phyloP scores from a whole-genome alignment of 108 stramenopile species.

The Seminavis robusta region DNA sequence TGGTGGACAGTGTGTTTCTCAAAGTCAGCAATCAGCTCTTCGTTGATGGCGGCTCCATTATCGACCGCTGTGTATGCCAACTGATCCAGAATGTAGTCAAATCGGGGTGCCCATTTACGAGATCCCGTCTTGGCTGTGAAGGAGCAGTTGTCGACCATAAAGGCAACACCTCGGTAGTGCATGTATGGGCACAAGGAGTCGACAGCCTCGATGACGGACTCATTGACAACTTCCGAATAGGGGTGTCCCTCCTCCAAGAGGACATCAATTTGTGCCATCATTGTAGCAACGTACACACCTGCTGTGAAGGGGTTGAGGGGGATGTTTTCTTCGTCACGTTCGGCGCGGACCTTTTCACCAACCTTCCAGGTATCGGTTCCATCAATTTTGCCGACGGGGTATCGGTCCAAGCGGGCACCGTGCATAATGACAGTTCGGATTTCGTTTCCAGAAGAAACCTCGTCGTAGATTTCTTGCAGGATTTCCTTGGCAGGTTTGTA shows the following conservation, averaged over 20 bases:
- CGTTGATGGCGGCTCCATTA: slow-evolving; percentile 84
- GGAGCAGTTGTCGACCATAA: slow-evolving; percentile 99
- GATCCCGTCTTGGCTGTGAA: slow-evolving; percentile 98
- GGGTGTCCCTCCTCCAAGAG: slow-evolving; percentile 94
- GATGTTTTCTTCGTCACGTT: slow-evolving; percentile 93
- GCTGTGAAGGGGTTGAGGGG: slow-evolving; percentile 98
- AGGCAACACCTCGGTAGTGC: slow-evolving; percentile 98
- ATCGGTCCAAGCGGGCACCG: slow-evolving; percentile 85
- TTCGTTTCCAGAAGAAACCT: slow-evolving; percentile 96
- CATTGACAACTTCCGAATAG: slow-evolving; percentile 99
- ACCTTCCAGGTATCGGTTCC: slow-evolving; percentile 96
- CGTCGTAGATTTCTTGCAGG: slow-evolving; percentile 98
- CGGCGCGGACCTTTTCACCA: slow-evolving; percentile 93
- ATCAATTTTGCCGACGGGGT: slow-evolving; percentile 98
- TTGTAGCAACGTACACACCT: slow-evolving; percentile 96
- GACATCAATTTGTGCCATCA: slow-evolving; percentile 99
- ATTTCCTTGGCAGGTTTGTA: slow-evolving; percentile 97
- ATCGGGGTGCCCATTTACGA: slow-evolving; percentile 97
- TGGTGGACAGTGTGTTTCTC: slow-evolving; percentile 90
- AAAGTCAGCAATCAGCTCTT: slow-evolving; percentile 86
- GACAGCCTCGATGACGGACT: slow-evolving; percentile 98
- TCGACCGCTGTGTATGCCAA: slow-evolving; percentile 97
- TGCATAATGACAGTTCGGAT: slow-evolving; percentile 98
- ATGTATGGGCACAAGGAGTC: slow-evolving; percentile 98
- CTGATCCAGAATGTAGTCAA: slow-evolving; percentile 99